Evolutionary conservation across 306 rosid species (phyloP), one percentile per base, ranked within the genome.

Genomic region (Ormosia emarginata): DNA sequence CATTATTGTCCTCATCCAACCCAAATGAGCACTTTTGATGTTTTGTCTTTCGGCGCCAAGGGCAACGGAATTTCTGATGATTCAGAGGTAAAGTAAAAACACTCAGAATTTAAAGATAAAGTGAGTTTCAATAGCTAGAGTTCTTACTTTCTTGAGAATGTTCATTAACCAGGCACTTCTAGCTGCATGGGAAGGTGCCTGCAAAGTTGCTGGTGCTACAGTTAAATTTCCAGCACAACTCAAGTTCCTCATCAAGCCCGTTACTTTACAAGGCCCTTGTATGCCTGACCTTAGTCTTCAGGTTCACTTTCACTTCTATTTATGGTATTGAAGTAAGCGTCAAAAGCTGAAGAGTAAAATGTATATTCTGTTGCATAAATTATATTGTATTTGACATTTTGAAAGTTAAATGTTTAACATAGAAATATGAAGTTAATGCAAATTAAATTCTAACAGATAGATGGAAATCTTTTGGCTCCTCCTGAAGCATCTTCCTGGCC

Each of bases 121-220:
- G 6, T 14, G 8, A 52, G 70, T 58, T 70, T 77, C 8, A 67
- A 74, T 29, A 34, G 44, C 36, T 53, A 59, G 40, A 14, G 33
- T 29, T 37, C 33, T 65, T 70, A 80, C 49, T 77, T 44, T 30
- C 37, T 52, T 37, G 2, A 68, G 1, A 76, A 33, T 86, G 58
- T 74, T 56, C 14, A 79, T 61, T 59, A 77, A 87, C 11, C 85
- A 95, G 99, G 96, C 96, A 69, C 84, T 95, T 76, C 3, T 66
- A 81, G 90, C 90, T 82, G 94, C 98, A 90, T 95, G 98, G 98
- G 55, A 84, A 64, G 82, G 91, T 82, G 98, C 98, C 41, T 95
- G 99, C 88, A 90, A 85, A 68, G 89, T 87, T 70, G 18, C 76
- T 50, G 90, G 89, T 44, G 95, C 97, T 15, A 91, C 83, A 12